phyloP scores from a whole-genome alignment of 2,329 filamentous ascomycete species.

The Epichloe glyceriae region DNA sequence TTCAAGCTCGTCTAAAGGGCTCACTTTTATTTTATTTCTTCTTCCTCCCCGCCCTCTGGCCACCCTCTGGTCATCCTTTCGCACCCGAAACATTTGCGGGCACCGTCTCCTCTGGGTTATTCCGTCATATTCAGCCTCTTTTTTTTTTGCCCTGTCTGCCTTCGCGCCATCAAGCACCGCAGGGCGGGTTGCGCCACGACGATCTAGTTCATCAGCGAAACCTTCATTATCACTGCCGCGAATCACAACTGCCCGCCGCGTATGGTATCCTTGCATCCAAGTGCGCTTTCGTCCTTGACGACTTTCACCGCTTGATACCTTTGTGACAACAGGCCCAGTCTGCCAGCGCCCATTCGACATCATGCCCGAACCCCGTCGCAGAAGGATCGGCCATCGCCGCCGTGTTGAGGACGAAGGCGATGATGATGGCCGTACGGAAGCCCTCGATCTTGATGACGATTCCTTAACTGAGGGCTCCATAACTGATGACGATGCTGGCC shows the following conservation, averaged over 20 bases:
- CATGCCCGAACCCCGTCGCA: conserved; percentile 39
- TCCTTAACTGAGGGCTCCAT: conserved; percentile 53
- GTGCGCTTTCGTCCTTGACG: conserved; percentile 14
- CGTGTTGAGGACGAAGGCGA: conserved; percentile 59
- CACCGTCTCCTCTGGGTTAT: background rate
- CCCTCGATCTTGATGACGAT: conserved; percentile 49
- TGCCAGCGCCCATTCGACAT: conserved; percentile 8
- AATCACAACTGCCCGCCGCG: conserved; percentile 7
- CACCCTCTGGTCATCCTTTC: background rate
- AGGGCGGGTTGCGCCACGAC: conserved; percentile 10
- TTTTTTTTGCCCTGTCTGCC: conserved; percentile 4
- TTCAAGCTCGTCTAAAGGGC: background rate
- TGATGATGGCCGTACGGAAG: conserved; percentile 46
- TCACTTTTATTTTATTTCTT: background rate
- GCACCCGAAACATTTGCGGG: background rate
- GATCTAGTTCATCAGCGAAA: background rate
- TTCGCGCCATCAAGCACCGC: conserved; percentile 10
- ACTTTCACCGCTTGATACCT: conserved; percentile 15
- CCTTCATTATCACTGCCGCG: conserved; percentile 5
- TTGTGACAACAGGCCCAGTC: conserved; percentile 1
- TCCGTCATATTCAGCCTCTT: background rate
- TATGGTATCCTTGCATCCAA: conserved; percentile 16
- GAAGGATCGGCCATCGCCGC: conserved; percentile 55
- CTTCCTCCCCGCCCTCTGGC: background rate
- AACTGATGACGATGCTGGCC: conserved; percentile 46